Base-by-base conservation (phyloP, 345 rosid genomes). In the Camelina neglecta region DNA sequence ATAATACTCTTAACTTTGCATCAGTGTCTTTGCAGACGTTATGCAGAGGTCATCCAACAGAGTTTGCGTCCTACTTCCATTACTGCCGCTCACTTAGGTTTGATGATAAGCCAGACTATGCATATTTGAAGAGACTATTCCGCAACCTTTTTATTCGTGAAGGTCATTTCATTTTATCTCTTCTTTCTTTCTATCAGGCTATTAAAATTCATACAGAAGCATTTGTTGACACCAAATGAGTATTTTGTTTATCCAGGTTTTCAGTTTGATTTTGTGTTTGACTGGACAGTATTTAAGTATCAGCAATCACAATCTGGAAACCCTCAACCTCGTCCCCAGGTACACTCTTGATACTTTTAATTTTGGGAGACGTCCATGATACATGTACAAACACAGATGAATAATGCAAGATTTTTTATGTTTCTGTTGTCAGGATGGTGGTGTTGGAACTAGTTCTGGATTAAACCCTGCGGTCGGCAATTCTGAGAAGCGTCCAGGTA, bases 41-140 rank as follows among this genome's bases (percentile, higher is more conserved):
- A 41, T 93, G 98, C 79, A 86, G 97, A 62, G 95, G 97, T 42
- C 87, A 93, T 80, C 97, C 98, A 55, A 85, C 98, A 49, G 99
- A 95, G 85, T 95, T 95, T 81, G 96, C 99, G 11, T 92, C 99
- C 6, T 95, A 84, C 71, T 95, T 95, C 75, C 99, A 90, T 70
- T 92, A 95, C 79, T 95, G 99, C 49, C 97, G 97, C 38, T 87
- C 99, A 35, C 83, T 92, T 66, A 87, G 93, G 68, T 95, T 95
- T 78, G 97, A 89, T 77, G 97, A 92, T 78, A 95, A 90, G 83
- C 97, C 97, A 16, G 99, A 95, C 74, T 95, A 92, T 82, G 97
- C 93, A 51, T 92, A 95, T 69, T 78, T 95, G 79, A 95, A 95
- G 84, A 88, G 97, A 85, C 81, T 95, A 20, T 92, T 95, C 82